Evolutionary conservation across 805 yeast genomes (phyloP).

Genomic region (Cyberlindnera misumaiensis): DNA sequence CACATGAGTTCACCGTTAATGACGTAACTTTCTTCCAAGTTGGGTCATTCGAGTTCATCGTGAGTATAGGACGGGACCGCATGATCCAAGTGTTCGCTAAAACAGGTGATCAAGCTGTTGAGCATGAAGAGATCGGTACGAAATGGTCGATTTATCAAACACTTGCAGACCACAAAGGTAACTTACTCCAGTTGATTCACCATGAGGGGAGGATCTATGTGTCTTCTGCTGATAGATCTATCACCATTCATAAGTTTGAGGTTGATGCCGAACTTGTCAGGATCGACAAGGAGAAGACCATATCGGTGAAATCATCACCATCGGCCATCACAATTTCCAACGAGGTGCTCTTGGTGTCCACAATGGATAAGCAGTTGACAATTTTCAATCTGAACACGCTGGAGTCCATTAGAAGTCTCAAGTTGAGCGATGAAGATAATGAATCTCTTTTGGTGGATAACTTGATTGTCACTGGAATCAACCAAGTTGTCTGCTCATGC

Average conservation of each 20-base stretch:
- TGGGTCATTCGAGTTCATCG: slow-evolving; percentile 26
- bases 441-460: slow-evolving; percentile 42
- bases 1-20: slow-evolving; percentile 47
- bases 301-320: slow-evolving; percentile 48
- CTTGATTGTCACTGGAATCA: slow-evolving; percentile 26
- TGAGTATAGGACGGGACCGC: slow-evolving; percentile 52
- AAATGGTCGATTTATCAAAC: slow-evolving; percentile 55
- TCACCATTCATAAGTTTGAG: slow-evolving; percentile 42
- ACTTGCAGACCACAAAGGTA: slow-evolving; percentile 51
- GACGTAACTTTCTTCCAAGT: slow-evolving; percentile 34
- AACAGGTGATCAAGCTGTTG: slow-evolving; percentile 5
- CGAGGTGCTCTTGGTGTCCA: slow-evolving; percentile 41
- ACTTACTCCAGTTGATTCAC: slow-evolving; percentile 33
- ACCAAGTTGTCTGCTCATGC: slow-evolving; percentile 35
- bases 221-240: slow-evolving; percentile 55
- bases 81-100: slow-evolving; percentile 49
- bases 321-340: slow-evolving; percentile 29
- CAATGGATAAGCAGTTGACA: slow-evolving; percentile 42
- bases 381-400: slow-evolving; percentile 30
- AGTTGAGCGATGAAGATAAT: slow-evolving; percentile 34
- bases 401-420: slow-evolving; percentile 32
- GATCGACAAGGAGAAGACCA: slow-evolving; percentile 35
- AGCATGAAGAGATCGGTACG: slow-evolving; percentile 15
- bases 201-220: slow-evolving; percentile 33
- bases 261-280: slow-evolving; percentile 19